A percentile compares a stretch with the other conserved stretches of the same genome.
Conservation (phyloP, 78 protist genomes). For the Pigoraptor vietnamica region DNA sequence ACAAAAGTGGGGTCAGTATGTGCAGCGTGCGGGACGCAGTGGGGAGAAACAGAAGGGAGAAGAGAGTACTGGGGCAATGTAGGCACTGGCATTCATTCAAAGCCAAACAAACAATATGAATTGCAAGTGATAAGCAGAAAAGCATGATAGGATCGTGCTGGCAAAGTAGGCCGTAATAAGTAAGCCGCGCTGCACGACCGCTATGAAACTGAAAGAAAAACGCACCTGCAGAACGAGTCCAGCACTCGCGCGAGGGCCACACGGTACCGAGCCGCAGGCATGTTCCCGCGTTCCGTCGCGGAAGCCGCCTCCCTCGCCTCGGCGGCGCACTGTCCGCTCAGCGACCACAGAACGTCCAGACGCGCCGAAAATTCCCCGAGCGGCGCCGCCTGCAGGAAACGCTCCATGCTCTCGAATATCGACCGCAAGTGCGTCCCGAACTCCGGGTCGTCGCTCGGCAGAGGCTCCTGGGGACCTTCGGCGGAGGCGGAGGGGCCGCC, state of each 20-base stretch:
- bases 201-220: too few relatives aligned
- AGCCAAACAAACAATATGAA: too few relatives aligned
- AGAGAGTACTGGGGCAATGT: not conserved
- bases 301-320: too few relatives aligned
- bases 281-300: too few relatives aligned
- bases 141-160: too few relatives aligned
- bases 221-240: too few relatives aligned
- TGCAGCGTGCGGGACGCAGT: not conserved
- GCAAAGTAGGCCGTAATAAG: too few relatives aligned
- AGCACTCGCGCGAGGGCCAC: too few relatives aligned
- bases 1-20: not conserved
- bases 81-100: not conserved
- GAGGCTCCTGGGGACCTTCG: not conserved
- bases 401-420: not conserved
- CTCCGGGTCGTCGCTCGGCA: not conserved
- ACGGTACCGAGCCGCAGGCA: too few relatives aligned
- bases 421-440: not conserved
- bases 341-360: not conserved
- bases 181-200: too few relatives aligned
- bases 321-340: not conserved
- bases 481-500: not conserved
- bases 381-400: not conserved
- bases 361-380: constrained; percentile 20
- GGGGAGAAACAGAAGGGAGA: too few relatives aligned
- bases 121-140: too few relatives aligned